Conservation (phyloP, 148 eudicot species). For the Diospyros kaki region DNA sequence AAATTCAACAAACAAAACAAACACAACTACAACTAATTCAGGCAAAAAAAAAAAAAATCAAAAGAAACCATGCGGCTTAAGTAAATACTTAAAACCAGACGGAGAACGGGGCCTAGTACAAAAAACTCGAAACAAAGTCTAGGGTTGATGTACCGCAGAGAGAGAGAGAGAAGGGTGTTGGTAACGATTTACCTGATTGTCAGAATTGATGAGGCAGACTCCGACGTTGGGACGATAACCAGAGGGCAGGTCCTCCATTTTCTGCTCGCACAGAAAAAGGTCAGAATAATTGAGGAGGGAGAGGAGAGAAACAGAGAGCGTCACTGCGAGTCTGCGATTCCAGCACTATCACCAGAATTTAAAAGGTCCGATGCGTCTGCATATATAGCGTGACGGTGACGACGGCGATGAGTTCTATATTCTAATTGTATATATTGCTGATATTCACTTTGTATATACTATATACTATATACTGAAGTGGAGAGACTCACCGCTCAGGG, state of each 20-base stretch:
- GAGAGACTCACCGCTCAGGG: too few relatives aligned
- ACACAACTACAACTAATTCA: neutral
- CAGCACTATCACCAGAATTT: too few relatives aligned
- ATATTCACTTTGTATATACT: too few relatives aligned
- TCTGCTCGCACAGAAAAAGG: neutral
- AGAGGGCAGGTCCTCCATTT: constrained; percentile 80
- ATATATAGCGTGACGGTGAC: too few relatives aligned
- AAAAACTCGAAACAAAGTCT: neutral
- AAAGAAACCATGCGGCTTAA: too few relatives aligned
- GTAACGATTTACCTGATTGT: constrained; percentile 48
- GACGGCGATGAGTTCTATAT: too few relatives aligned
- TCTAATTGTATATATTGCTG: too few relatives aligned
- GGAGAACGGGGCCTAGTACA: neutral
- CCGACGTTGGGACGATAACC: constrained; percentile 99
- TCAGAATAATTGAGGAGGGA: neutral
- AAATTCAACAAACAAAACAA: neutral
- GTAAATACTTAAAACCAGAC: neutral
- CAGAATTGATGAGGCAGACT: constrained; percentile 79
- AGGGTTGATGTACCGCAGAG: neutral
- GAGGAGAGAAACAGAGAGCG: constrained; percentile 1
- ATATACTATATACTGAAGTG: too few relatives aligned
- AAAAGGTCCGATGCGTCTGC: too few relatives aligned
- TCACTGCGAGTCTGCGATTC: too few relatives aligned
- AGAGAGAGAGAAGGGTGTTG: too few relatives aligned
- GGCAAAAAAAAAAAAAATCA: too few relatives aligned